Conservation (phyloP, 768 basidiomycete species). For the Boletales sp. region DNA sequence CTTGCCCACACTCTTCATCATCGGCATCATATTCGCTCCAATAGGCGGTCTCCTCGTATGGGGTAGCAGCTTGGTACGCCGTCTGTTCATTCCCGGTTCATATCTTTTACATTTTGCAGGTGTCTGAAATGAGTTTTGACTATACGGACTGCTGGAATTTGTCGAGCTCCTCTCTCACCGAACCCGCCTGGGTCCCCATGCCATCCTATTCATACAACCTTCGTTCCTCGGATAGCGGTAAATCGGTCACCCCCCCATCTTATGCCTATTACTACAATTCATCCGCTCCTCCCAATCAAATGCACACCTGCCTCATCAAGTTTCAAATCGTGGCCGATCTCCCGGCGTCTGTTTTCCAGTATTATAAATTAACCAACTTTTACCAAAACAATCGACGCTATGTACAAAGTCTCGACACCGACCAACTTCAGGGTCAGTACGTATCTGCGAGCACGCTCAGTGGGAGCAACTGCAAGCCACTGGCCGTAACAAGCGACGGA, state of each 20-base stretch:
- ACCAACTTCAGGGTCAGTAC: constrained; percentile 78
- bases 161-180: constrained; percentile 32
- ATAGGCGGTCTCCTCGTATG: constrained; percentile 94
- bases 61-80: constrained; percentile 66
- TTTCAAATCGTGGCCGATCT: constrained; percentile 84
- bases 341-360: constrained; percentile 73
- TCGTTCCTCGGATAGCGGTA: constrained; percentile 52
- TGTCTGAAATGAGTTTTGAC: constrained; percentile 92
- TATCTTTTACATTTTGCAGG: constrained; percentile 36
- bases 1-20: constrained; percentile 91
- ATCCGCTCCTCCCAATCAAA: constrained; percentile 40
- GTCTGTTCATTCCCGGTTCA: constrained; percentile 23
- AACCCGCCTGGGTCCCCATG: constrained; percentile 46
- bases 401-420: constrained; percentile 82
- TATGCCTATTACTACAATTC: constrained; percentile 72
- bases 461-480: constrained; percentile 83
- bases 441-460: constrained; percentile 49
- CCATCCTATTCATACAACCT: constrained; percentile 66
- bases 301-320: constrained; percentile 68
- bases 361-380: constrained; percentile 96
- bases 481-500: constrained; percentile 48
- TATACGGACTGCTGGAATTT: constrained; percentile 88
- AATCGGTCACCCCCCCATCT: constrained; percentile 49
- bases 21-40: constrained; percentile 92
- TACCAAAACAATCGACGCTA: constrained; percentile 99